Evolutionary conservation across 192 early-diverging fungal genomes (phyloP).

Genomic region (Borealophlyctis nickersoniae): DNA sequence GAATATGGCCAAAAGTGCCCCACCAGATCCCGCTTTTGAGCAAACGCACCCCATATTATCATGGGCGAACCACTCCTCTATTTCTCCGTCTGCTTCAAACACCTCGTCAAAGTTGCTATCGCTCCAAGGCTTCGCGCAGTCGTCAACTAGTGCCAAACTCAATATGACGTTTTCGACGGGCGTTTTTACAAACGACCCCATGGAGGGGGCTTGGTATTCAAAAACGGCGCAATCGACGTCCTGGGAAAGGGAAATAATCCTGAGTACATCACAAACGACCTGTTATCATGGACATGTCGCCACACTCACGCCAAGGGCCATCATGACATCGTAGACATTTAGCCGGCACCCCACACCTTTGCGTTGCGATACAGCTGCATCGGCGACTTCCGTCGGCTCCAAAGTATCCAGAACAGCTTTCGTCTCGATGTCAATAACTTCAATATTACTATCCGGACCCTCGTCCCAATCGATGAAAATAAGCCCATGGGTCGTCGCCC

Average conservation of each 20-base stretch:
- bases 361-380: background rate
- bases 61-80: conserved; percentile 39
- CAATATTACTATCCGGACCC: too few relatives aligned
- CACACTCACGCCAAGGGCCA: conserved; percentile 9
- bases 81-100: conserved; percentile 30
- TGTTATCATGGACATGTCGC: background rate
- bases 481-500: background rate
- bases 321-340: conserved; percentile 15
- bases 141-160: conserved; percentile 1
- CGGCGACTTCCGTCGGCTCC: background rate
- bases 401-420: background rate
- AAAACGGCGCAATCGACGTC: conserved; percentile 5
- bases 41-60: conserved; percentile 22
- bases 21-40: too few relatives aligned
- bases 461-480: background rate
- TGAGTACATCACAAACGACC: background rate
- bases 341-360: background rate
- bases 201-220: conserved; percentile 8
- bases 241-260: background rate
- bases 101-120: conserved; percentile 30
- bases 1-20: background rate
- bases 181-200: background rate
- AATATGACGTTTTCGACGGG: background rate
- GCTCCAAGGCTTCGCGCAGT: background rate
- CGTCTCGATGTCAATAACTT: too few relatives aligned